A percentile compares a stretch with the other conserved stretches of the same genome.
Evolutionary conservation across 345 rosid genomes (phyloP).

Genomic region (Citrus hindsii): DNA sequence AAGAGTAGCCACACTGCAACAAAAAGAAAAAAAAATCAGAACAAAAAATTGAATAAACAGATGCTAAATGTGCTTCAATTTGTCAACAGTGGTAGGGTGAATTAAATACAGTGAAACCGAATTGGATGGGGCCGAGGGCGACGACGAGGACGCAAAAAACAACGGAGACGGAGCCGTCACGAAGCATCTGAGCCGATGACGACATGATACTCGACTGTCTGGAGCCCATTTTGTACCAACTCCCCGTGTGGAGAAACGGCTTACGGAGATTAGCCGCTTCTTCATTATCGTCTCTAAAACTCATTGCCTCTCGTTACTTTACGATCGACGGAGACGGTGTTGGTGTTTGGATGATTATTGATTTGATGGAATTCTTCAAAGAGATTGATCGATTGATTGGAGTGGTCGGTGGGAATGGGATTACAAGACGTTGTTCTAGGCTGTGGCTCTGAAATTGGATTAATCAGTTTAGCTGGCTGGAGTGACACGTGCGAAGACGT

Average conservation of each 20-base stretch:
- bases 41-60: background rate
- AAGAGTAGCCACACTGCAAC: conserved; percentile 61
- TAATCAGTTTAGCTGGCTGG: background rate
- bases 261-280: conserved; percentile 53
- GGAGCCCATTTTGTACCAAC: conserved; percentile 73
- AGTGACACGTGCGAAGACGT: background rate
- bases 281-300: conserved; percentile 51
- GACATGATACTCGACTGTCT: conserved; percentile 59
- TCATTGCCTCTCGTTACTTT: conserved; percentile 24
- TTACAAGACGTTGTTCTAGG: background rate
- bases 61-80: background rate
- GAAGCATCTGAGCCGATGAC: conserved; percentile 51
- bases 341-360: background rate
- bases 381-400: background rate
- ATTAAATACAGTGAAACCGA: conserved; percentile 58
- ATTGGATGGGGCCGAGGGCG: conserved; percentile 72
- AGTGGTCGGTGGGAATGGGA: background rate
- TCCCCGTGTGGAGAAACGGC: conserved; percentile 70
- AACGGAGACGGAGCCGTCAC: conserved; percentile 69
- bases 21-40: background rate
- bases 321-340: background rate
- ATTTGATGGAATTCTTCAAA: background rate
- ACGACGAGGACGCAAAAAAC: conserved; percentile 66
- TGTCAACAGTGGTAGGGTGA: background rate
- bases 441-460: background rate